Evolutionary conservation across 495 filamentous ascomycete species (phyloP).

Genomic region (Aspergillus indologenus): DNA sequence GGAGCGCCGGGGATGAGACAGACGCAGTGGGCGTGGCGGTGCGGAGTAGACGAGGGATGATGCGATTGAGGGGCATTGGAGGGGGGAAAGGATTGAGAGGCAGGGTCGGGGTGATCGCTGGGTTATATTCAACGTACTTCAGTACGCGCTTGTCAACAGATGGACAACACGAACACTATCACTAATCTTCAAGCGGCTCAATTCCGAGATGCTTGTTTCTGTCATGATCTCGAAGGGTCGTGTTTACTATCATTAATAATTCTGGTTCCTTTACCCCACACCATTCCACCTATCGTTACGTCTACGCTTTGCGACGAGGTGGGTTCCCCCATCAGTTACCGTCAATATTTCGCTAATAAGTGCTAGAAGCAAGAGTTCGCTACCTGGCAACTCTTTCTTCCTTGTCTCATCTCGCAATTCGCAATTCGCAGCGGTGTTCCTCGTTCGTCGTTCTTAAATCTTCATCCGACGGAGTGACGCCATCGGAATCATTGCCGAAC

Average conservation of each 20-base stretch:
- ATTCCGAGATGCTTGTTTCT: background rate
- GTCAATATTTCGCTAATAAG: too few relatives aligned
- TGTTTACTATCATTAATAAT: background rate
- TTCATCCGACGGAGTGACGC: conserved; percentile 7
- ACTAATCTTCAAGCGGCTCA: background rate
- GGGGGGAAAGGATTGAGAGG: conserved; percentile 8
- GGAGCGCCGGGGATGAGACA: conserved; percentile 17
- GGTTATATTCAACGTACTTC: background rate
- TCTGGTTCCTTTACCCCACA: background rate
- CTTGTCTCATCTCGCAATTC: background rate
- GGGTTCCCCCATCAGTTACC: background rate
- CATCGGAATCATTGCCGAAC: conserved; percentile 1
- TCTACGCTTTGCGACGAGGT: background rate
- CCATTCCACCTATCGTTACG: background rate
- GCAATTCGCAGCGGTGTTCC: too few relatives aligned
- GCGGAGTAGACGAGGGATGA: conserved; percentile 7
- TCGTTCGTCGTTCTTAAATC: background rate
- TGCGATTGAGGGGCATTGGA: conserved; percentile 11
- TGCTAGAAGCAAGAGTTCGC: too few relatives aligned
- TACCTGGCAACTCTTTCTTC: background rate
- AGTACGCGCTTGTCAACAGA: too few relatives aligned
- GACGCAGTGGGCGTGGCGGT: conserved; percentile 2
- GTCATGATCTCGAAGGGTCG: background rate
- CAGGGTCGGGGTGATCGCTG: background rate
- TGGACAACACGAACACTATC: background rate